phyloP scores from a whole-genome alignment of 257 asterid genomes.

The Scutellaria galericulata region DNA sequence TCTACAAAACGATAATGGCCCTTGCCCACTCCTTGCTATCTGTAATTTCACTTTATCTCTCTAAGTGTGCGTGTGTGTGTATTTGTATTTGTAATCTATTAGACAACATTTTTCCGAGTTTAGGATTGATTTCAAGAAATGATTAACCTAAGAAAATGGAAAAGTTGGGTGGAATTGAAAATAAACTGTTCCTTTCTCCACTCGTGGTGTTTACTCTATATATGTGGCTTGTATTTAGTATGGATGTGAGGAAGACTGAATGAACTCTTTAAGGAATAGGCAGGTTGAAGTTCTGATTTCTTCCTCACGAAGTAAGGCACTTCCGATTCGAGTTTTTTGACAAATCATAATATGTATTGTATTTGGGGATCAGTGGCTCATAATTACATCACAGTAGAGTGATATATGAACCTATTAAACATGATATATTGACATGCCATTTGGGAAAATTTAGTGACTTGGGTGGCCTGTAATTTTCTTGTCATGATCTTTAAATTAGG shows the following conservation, averaged over 20 bases:
- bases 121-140: slow-evolving; percentile 9
- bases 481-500: neutral
- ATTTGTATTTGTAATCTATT: neutral
- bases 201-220: slow-evolving; percentile 1
- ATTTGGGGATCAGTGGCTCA: slow-evolving; percentile 14
- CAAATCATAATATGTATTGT: neutral
- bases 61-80: slow-evolving; percentile 14
- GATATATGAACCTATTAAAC: neutral
- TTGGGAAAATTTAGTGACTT: slow-evolving; percentile 6
- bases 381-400: slow-evolving; percentile 1
- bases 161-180: slow-evolving; percentile 17
- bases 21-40: slow-evolving; percentile 97
- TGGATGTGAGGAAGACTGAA: neutral
- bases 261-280: neutral
- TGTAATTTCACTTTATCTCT: slow-evolving; percentile 50
- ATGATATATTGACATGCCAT: slow-evolving; percentile 14
- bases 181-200: neutral
- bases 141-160: neutral
- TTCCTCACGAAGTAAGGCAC: neutral
- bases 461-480: neutral
- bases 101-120: slow-evolving; percentile 7
- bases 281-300: slow-evolving; percentile 8
- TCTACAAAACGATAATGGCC: slow-evolving; percentile 96
- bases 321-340: neutral
- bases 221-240: slow-evolving; percentile 21